A percentile compares a stretch with the other conserved stretches of the same genome.
These are phyloP conservation scores for Lachnellula subtilissima DNA, from an alignment of 2,329 filamentous ascomycete genomes.

Conservation along the genomic window DNA sequence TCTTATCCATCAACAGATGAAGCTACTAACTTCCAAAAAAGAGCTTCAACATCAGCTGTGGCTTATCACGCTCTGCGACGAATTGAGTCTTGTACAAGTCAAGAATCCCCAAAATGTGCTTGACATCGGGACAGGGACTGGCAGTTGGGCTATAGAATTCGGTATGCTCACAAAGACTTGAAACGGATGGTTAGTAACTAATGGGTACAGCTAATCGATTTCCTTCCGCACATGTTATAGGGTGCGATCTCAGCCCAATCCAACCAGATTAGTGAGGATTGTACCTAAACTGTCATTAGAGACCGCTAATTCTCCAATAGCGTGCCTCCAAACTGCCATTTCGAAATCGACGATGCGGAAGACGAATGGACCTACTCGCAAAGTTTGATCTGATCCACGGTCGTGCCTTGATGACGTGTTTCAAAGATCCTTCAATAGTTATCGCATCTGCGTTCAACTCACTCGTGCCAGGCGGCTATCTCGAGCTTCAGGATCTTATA, in stretches of 20 bases:
- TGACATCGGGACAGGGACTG: constrained; percentile 39
- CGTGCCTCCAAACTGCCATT: constrained; percentile 43
- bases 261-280: constrained; percentile 20
- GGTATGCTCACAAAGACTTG: background rate
- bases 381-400: constrained; percentile 43
- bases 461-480: constrained; percentile 25
- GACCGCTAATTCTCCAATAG: constrained; percentile 39
- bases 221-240: constrained; percentile 26
- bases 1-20: background rate
- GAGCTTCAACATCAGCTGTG: constrained; percentile 23
- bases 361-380: constrained; percentile 42
- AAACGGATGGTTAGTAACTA: constrained; percentile 12
- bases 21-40: background rate
- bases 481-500: constrained; percentile 29
- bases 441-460: constrained; percentile 27
- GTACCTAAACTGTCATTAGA: background rate
- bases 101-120: constrained; percentile 32
- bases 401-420: constrained; percentile 28
- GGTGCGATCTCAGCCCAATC: constrained; percentile 30
- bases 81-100: constrained; percentile 23
- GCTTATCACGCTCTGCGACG: constrained; percentile 15
- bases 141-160: constrained; percentile 37
- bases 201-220: constrained; percentile 6
- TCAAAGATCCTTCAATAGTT: constrained; percentile 10
- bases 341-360: constrained; percentile 47